Evolutionary conservation across 108 stramenopile species (phyloP).

Genomic region (Seminavis robusta): DNA sequence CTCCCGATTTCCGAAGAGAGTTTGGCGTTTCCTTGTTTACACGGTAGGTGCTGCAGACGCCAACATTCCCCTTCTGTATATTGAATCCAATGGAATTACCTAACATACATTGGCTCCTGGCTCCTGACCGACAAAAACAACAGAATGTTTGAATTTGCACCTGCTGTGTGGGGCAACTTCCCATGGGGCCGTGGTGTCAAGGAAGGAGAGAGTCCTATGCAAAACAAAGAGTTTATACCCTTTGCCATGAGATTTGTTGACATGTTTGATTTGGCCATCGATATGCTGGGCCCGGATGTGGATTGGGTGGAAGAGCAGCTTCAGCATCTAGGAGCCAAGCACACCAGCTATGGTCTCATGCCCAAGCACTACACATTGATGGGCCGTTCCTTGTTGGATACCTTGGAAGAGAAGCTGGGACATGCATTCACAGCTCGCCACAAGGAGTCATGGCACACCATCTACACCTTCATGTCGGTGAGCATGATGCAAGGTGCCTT

Average conservation of each 20-base stretch:
- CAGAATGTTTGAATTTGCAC: constrained; percentile 17
- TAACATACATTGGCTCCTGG: no score
- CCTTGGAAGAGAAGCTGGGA: constrained; percentile 12
- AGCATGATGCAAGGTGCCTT: constrained; percentile 26
- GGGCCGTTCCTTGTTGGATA: constrained; percentile 15
- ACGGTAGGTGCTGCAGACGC: no score
- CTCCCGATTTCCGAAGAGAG: not conserved
- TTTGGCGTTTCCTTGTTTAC: no score
- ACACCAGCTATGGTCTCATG: constrained; percentile 22
- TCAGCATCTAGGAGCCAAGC: constrained; percentile 1
- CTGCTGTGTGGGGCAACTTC: constrained; percentile 4
- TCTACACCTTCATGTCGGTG: constrained; percentile 15
- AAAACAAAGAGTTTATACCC: not conserved
- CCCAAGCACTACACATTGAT: constrained; percentile 24
- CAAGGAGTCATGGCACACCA: constrained; percentile 19
- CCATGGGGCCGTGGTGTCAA: not conserved
- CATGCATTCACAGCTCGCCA: constrained; percentile 9
- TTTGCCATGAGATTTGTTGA: constrained; percentile 13
- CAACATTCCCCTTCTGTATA: not conserved
- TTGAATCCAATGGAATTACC: no score
- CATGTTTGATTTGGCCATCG: constrained; percentile 19
- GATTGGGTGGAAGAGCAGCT: constrained; percentile 4
- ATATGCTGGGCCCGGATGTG: constrained; percentile 25
- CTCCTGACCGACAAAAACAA: no score
- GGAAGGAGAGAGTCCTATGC: not conserved